Percentiles rank a stretch among this genome's conserved stretches.
phyloP scores from a whole-genome alignment of 2,329 filamentous ascomycete species.

The Diaporthe helianthi region DNA sequence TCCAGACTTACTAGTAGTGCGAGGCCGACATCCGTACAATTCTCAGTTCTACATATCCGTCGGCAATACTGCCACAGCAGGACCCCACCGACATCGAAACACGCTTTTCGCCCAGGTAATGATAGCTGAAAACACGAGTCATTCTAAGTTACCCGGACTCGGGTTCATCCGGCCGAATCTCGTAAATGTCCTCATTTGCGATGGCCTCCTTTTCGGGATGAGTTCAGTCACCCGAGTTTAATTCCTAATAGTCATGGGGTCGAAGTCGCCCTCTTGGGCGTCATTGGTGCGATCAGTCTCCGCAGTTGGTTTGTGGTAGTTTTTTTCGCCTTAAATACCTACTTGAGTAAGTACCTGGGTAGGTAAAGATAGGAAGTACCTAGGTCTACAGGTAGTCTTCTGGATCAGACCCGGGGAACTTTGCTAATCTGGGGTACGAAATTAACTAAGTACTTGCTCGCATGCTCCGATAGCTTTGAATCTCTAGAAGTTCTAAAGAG shows the following conservation, averaged over 20 bases:
- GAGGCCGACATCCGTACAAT: not conserved
- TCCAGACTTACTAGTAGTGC: not conserved
- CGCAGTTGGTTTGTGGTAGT: not conserved
- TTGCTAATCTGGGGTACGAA: not conserved
- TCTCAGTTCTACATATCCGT: not conserved
- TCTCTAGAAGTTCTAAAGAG: no score
- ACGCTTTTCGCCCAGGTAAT: not conserved
- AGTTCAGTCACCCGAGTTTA: not conserved
- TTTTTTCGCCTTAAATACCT: not conserved
- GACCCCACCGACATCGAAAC: not conserved
- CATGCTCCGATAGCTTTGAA: not conserved
- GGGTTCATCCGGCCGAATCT: not conserved
- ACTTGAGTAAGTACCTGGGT: no score
- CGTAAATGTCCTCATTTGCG: not conserved
- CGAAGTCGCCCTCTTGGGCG: no score
- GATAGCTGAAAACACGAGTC: slow-evolving; percentile 1
- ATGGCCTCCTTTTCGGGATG: not conserved
- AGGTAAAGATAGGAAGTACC: no score
- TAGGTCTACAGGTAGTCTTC: not conserved
- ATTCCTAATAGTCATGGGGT: not conserved
- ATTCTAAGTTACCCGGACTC: not conserved
- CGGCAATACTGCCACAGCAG: not conserved
- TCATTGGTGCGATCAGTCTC: not conserved
- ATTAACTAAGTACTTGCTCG: not conserved
- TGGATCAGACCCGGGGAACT: not conserved